These are phyloP conservation scores for Backusella australiensis DNA, from an alignment of 192 early-diverging fungal species.

Conservation along the genomic window DNA sequence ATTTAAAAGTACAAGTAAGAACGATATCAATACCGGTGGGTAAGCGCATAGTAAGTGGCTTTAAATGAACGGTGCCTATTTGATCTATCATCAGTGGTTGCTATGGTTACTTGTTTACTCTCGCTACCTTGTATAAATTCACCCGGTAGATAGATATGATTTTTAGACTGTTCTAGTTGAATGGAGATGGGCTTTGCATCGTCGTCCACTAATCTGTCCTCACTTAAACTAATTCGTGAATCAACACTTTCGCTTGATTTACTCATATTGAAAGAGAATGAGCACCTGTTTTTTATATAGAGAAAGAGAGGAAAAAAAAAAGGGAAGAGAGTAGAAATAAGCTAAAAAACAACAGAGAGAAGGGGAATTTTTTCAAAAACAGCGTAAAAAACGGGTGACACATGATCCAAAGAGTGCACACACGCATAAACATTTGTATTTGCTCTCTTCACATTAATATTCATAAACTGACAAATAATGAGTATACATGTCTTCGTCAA, in stretches of 20 bases:
- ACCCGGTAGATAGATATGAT: neutral
- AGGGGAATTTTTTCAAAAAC: neutral
- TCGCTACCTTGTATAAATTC: neutral
- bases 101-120: neutral
- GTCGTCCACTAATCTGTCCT: neutral
- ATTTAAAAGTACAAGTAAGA: neutral
- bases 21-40: neutral
- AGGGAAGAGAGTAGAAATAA: neutral
- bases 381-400: neutral
- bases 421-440: neutral
- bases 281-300: neutral
- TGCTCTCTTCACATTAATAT: neutral
- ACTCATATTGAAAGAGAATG: neutral
- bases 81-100: neutral
- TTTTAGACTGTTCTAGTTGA: neutral
- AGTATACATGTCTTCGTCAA: no score
- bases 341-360: neutral
- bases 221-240: neutral
- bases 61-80: neutral
- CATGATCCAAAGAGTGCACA: neutral
- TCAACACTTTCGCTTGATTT: neutral
- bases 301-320: neutral
- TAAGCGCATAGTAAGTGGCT: neutral
- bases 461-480: neutral
- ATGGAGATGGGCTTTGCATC: conserved; percentile 7